Base-by-base conservation (phyloP, 768 basidiomycete genomes). In the Ephemerocybe angulata region DNA sequence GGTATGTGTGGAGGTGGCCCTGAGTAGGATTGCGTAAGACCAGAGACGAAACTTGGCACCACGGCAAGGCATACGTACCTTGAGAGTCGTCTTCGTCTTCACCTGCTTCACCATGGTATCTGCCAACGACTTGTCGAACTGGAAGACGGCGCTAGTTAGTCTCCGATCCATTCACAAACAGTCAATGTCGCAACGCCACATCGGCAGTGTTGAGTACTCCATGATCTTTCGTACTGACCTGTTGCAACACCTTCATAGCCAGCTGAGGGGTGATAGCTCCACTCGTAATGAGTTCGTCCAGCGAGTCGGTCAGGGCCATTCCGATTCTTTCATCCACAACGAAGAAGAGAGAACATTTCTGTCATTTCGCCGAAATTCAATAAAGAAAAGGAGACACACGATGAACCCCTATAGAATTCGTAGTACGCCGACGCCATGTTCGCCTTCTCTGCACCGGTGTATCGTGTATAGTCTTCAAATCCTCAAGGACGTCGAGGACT, bases 191-290 rank as follows among this genome's bases (percentile, higher is more conserved):
- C 52, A 44, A 44, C 13, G 10, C 30, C 27, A 53, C 42, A 53
- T 19, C 24, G 48, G 28, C 11, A 28, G 27, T 22, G 29, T 5
- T n/a, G 25, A 44, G 24, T 10, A 13, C 7, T 41, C 38, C 38
- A 19, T 6, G n/a, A 41, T 4, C 10, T 13, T 53, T 37, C 50
- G 53, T 29, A 65, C 67, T 59, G 62, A 97, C 96, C 90, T 98
- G 96, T 67, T 90, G 88, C 55, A 98, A 73, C n/a, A 97, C 93
- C 72, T 96, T 92, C 88, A 98, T 93, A n/a, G 96, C 97, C 62
- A 98, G 71, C 74, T 98, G 96, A 12, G 96, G 96, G 19, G 94
- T 96, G 64, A 99, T 99, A 48, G 91, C 86, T 2, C 96, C 96
- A 65, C 88, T 90, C 43, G 94, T 96, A 64, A 99, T 98, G 61